Conservation (phyloP, 768 basidiomycete species). For the Hericium erinaceus region DNA sequence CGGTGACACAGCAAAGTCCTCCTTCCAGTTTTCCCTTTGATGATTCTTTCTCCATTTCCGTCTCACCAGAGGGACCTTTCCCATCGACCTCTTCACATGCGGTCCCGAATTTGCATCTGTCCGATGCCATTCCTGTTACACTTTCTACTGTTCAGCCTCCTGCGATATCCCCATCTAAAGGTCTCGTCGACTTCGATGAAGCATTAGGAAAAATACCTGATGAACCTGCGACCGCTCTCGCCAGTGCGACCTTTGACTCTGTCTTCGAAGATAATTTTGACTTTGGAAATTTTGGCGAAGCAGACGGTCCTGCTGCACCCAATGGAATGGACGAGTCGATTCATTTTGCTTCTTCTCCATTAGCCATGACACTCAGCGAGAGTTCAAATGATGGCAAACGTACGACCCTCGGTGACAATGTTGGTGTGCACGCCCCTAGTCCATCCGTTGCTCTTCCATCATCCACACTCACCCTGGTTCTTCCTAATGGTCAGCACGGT, state of each 20-base stretch:
- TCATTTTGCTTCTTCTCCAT: too few species aligned
- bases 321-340: too few species aligned
- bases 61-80: background rate
- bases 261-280: slow-evolving; percentile 63
- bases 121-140: background rate
- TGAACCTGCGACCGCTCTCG: slow-evolving; percentile 23
- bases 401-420: too few species aligned
- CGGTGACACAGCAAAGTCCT: background rate
- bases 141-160: too few species aligned
- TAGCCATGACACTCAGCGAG: too few species aligned
- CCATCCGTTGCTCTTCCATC: too few species aligned
- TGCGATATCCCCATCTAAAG: slow-evolving; percentile 13
- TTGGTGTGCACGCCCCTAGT: too few species aligned
- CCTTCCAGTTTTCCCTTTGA: background rate
- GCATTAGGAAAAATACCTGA: slow-evolving; percentile 50
- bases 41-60: background rate
- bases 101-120: slow-evolving; percentile 12
- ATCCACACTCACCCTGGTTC: too few species aligned
- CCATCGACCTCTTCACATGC: slow-evolving; percentile 3
- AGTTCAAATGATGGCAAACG: too few species aligned
- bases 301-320: too few species aligned
- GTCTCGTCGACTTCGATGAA: slow-evolving; percentile 63
- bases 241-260: slow-evolving; percentile 54
- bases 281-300: slow-evolving; percentile 23
- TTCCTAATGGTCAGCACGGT: too few species aligned